A percentile compares a stretch with the other conserved stretches of the same genome.
These are phyloP conservation scores for Trichoderma reesei DNA, from an alignment of 495 filamentous ascomycete genomes.

Conservation along the genomic window DNA sequence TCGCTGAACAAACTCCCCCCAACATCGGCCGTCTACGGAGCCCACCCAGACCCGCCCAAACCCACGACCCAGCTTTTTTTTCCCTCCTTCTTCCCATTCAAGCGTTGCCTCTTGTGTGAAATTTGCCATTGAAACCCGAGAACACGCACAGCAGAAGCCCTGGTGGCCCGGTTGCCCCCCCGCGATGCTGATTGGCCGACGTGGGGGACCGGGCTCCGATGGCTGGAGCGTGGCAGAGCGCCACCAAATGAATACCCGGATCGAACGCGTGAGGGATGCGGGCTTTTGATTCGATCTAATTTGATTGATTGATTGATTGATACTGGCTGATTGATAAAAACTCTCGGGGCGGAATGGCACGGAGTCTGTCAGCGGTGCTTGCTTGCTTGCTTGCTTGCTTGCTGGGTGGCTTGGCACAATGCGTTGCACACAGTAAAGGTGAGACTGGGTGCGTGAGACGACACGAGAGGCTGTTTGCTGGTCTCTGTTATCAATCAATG, in stretches of 20 bases:
- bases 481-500: neutral
- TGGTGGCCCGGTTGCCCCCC: neutral
- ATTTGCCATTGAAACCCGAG: too few relatives aligned
- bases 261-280: neutral
- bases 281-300: neutral
- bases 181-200: neutral
- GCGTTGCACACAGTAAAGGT: neutral
- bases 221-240: neutral
- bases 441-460: too few relatives aligned
- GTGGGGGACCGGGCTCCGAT: neutral
- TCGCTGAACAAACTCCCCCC: neutral
- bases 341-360: neutral
- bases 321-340: conserved; percentile 4
- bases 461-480: too few relatives aligned
- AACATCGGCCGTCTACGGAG: neutral
- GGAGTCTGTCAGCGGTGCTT: neutral
- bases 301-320: neutral
- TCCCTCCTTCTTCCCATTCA: neutral
- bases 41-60: neutral
- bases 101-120: neutral
- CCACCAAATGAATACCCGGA: neutral
- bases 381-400: too few relatives aligned
- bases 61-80: neutral
- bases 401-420: neutral
- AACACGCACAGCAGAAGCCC: neutral